phyloP scores from a whole-genome alignment of 2,329 filamentous ascomycete species.

The Purpureocillium takamizusanense region DNA sequence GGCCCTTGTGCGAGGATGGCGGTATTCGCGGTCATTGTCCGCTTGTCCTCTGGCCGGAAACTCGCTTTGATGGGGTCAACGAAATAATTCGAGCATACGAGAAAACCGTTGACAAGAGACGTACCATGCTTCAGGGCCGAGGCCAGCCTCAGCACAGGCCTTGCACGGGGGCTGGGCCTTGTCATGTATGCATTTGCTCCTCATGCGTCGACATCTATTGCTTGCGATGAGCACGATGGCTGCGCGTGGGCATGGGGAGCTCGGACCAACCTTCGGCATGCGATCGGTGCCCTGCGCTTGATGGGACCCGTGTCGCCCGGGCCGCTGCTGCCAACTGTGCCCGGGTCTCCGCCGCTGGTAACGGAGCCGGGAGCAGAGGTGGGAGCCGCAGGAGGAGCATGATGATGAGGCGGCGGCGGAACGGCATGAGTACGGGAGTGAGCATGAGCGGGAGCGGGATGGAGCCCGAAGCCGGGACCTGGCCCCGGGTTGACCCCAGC shows the following conservation, averaged over 20 bases:
- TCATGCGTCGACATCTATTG: conserved; percentile 43
- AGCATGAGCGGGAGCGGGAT: background rate
- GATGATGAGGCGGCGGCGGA: no score
- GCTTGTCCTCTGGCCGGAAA: conserved; percentile 44
- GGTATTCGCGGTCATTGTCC: conserved; percentile 45
- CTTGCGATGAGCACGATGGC: background rate
- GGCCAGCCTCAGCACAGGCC: conserved; percentile 40
- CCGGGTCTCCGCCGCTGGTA: background rate
- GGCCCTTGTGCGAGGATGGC: conserved; percentile 42
- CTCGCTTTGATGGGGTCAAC: conserved; percentile 22
- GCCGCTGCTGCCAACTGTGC: background rate
- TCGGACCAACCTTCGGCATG: conserved; percentile 37
- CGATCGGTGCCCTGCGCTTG: conserved; percentile 42
- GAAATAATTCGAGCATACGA: background rate
- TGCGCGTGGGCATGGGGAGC: conserved; percentile 2
- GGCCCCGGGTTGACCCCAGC: conserved; percentile 1
- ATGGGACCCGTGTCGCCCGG: conserved; percentile 16
- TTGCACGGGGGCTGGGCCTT: conserved; percentile 40
- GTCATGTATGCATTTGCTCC: conserved; percentile 46
- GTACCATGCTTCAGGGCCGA: conserved; percentile 40
- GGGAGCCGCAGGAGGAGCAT: no score
- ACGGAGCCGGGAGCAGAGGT: conserved; percentile 2
- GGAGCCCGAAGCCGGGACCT: background rate
- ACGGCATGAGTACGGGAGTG: no score
- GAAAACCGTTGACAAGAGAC: conserved; percentile 8